Evolutionary conservation across 257 asterid genomes (phyloP), one percentile per base, ranked within the genome.

Genomic region (Plantago elongata): DNA sequence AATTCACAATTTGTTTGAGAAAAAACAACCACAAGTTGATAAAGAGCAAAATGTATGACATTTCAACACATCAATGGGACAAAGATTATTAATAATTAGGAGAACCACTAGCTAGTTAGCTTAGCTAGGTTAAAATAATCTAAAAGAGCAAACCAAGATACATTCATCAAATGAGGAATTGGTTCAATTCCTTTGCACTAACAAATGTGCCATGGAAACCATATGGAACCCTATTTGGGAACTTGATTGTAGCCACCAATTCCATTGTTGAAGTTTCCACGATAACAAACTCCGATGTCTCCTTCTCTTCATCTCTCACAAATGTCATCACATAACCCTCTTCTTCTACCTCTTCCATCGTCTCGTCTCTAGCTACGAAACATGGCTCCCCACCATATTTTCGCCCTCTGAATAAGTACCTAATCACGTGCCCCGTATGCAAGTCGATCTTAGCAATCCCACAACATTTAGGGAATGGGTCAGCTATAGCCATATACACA

Each of bases 191-290:
- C 1, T 51, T 54, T 0, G 62, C 58, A 5, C 40, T 61, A 4
- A 68, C 62, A 52, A 68, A 68, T 34, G 73, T 68, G 8, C 73
- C 73, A 47, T 68, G 73, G 9, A 68, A 68, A 22, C 73, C 73
- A 34, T 68, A 68, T 2, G 73, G 73, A 16, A 68, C 73, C 45
- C 73, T 61, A 27, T 62, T 51, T 43, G 73, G 63, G 11, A 68
- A 54, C 66, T 61, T 52, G 15, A 68, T 51, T 0, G 45, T 42
- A 17, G 68, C 67, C 45, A 51, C 68, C 7, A 68, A 10, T 42
- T 43, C 13, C 66, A 61, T 51, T 5, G 54, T 61, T 37, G 47
- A 44, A 11, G 73, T 61, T 22, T 68, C 52, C 27, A 68, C 22
- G 3, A 68, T 68, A 38, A 51, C 67, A 2, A 68, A 44, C 17